Evolutionary conservation across 257 asterid species (phyloP).

Genomic region (Knoxia roxburghii): DNA sequence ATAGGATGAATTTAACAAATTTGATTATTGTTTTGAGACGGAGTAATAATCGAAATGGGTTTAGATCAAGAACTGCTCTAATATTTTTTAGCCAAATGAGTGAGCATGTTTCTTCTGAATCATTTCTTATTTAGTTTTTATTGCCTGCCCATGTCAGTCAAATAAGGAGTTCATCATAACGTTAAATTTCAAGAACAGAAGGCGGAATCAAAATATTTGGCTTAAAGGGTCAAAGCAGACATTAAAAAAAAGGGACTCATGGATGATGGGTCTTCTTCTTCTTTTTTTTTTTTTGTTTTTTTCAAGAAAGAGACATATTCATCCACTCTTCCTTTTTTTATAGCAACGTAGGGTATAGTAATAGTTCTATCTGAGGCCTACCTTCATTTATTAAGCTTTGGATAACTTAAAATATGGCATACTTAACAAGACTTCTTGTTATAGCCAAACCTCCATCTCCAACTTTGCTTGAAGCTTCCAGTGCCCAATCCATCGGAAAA

Average conservation of each 20-base stretch:
- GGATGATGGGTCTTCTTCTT: background rate
- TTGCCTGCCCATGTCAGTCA: too few species aligned
- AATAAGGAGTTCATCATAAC: too few species aligned
- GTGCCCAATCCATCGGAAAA: too few species aligned
- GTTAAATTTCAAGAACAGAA: background rate
- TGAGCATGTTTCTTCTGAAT: too few species aligned
- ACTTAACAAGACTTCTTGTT: background rate
- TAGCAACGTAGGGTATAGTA: background rate
- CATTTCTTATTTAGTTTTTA: too few species aligned
- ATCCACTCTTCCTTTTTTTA: background rate
- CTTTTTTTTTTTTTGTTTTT: background rate
- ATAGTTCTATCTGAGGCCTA: slow-evolving; percentile 2
- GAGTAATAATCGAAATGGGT: too few species aligned
- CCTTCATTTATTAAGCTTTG: slow-evolving; percentile 11
- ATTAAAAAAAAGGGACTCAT: background rate
- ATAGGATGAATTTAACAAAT: too few species aligned
- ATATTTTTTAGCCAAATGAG: too few species aligned
- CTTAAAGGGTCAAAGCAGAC: background rate
- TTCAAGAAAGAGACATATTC: slow-evolving; percentile 10
- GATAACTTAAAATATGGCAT: slow-evolving; percentile 3
- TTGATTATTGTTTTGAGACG: too few species aligned
- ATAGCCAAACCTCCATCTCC: background rate
- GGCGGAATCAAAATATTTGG: background rate
- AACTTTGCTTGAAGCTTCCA: too few species aligned
- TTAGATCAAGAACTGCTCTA: too few species aligned